These are phyloP conservation scores for Brettanomyces naardenensis DNA, from an alignment of 805 yeast species.

Conservation along the genomic window DNA sequence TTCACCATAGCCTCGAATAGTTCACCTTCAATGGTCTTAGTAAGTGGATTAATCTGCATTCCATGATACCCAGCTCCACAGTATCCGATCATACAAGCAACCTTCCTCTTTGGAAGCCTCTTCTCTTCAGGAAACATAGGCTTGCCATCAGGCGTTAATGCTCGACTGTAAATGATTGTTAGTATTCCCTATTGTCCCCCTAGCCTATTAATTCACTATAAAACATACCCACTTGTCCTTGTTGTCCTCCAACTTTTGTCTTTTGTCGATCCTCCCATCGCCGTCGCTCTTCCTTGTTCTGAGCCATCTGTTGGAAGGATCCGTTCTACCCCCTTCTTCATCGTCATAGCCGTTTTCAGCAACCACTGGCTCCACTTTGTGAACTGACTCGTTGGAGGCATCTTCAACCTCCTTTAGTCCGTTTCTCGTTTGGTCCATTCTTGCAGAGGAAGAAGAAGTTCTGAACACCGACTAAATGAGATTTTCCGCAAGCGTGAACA, in stretches of 20 bases:
- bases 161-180: conserved; percentile 26
- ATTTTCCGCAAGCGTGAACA: too few relatives aligned
- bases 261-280: conserved; percentile 20
- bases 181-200: conserved; percentile 5
- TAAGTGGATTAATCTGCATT: conserved; percentile 88
- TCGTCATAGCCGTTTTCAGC: neutral
- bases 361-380: neutral
- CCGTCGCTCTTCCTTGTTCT: conserved; percentile 22
- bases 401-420: too few relatives aligned
- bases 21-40: conserved; percentile 85
- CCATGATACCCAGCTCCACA: conserved; percentile 97
- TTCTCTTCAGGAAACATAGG: conserved; percentile 44
- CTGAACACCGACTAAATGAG: too few relatives aligned
- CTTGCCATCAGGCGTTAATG: conserved; percentile 55
- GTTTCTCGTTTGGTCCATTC: too few relatives aligned
- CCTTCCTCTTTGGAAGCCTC: conserved; percentile 80
- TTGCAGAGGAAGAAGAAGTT: too few relatives aligned
- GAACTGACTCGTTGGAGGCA: too few relatives aligned
- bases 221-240: conserved; percentile 55
- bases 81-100: conserved; percentile 85
- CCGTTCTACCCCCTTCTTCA: conserved; percentile 5
- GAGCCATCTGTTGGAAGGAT: conserved; percentile 13
- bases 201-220: conserved; percentile 2
- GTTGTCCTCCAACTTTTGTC: conserved; percentile 21
- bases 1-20: conserved; percentile 72